Evolutionary conservation across 768 basidiomycete species (phyloP), one percentile per base, ranked within the genome.

Genomic region (Leccinum fibrillosum): DNA sequence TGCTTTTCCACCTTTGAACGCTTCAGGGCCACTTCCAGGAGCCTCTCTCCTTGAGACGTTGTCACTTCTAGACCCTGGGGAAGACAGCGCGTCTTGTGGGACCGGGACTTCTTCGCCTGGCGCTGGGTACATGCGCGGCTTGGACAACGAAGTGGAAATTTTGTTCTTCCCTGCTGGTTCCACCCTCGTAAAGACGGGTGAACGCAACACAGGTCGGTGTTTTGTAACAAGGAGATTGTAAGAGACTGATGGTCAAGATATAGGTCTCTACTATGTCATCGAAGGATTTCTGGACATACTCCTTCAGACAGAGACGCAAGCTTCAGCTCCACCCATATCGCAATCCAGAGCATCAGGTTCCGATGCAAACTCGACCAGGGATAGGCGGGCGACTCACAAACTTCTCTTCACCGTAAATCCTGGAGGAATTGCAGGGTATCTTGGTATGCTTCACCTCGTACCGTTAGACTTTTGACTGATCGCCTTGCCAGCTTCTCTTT

Each of bases 141-240:
- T 99, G 13, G 94, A 97, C 68, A 98, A 98, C 56, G 92, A 97
- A 69, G 92, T 98, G 1, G 97, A 99, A 72, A 96, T 99, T 53
- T 71, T 98, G 32, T 98, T 88, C 72, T 98, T 93, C 74, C 80
- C 90, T 44, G 88, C 91, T 52, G 97, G 95, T 1, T 86, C 88
- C 4, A 85, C 85, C 2, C 75, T 98, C 21, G 94, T 90, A 23
- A 91, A 86, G 64, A 91, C 94, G 7, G 96, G 94, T 44, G 95
- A 99, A 72, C 77, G 84, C 55, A 89, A 94, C 61, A 89, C 92
- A 55, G 94, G 94, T 86, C 56, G 68, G 60, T 55, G 11, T n/a
- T 48, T 35, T 53, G 32, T 37, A 21, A 19, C 25, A 28, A 54
- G 56, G 57, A 57, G 19, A 12, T 17, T 15, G 9, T 0, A 10